These are phyloP conservation scores for Aspergillus sparsus DNA, from an alignment of 495 filamentous ascomycete species.

Conservation along the genomic window DNA sequence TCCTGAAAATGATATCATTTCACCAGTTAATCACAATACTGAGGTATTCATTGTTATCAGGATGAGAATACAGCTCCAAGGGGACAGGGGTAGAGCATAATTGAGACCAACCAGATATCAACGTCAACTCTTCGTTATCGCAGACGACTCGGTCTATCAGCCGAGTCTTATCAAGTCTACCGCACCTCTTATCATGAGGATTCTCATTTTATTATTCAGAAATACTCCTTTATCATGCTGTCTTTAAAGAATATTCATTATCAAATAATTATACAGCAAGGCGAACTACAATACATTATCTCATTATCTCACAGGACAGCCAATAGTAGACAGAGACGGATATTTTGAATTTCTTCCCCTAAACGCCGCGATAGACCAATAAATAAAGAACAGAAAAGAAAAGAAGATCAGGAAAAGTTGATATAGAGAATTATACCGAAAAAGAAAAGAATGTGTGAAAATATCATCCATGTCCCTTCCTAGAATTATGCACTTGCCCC, in stretches of 20 bases:
- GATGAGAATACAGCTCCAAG: no score
- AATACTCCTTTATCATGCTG: no score
- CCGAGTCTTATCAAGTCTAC: no score
- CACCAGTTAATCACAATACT: no score
- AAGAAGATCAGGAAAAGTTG: slow-evolving; percentile 11
- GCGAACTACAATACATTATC: not conserved
- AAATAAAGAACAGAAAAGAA: slow-evolving; percentile 10
- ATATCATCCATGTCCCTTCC: not conserved
- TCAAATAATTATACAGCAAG: not conserved
- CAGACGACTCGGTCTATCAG: no score
- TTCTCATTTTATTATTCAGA: no score
- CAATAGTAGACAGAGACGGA: not conserved
- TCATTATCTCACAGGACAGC: slow-evolving; percentile 1
- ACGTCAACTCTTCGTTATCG: no score
- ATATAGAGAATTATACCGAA: slow-evolving; percentile 14
- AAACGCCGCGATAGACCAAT: slow-evolving; percentile 14
- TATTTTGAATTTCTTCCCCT: slow-evolving; percentile 7
- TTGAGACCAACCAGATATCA: no score
- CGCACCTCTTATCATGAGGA: no score
- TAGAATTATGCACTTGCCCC: slow-evolving; percentile 34
- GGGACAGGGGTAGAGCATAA: no score
- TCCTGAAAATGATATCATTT: no score
- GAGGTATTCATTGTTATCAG: no score
- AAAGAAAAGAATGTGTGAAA: slow-evolving; percentile 14
- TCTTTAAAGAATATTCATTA: not conserved